Base-by-base conservation (phyloP, 805 yeast species). In the Pichia pseudocactophila region DNA sequence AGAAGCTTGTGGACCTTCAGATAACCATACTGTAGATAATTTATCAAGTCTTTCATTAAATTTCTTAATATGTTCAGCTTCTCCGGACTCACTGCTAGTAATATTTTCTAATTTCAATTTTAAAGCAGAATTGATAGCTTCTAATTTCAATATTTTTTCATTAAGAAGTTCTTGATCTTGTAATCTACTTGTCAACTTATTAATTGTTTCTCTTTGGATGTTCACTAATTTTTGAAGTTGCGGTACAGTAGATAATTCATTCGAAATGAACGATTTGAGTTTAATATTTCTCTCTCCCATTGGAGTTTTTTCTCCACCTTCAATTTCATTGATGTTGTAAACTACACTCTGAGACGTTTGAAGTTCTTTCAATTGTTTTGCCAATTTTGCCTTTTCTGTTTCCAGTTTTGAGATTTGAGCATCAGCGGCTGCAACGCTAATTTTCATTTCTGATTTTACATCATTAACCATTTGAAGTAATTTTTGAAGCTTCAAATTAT, bases 361-460 rank as follows among this genome's bases (percentile, higher is more conserved):
- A 15, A 22, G 40, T 17, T 16, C 43, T 20, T 18, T 32, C 32
- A 27, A 36, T 37, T 13, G 48, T 31, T 36, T 40, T 17, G n/a
- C 36, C 35, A 26, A 33, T 18, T 22, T 40, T 41, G 37, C 48
- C 51, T 51, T 56, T 43, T 68, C 66, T 12, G 43, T 25, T 45
- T 79, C 84, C 30, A 82, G 62, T 17, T 53, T 52, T 18, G 58
- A 59, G 18, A 82, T 77, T 43, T 71, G 71, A 16, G 68, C 68
- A 49, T 78, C 73, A 0, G 88, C 89, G 39, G 66, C 62, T 39
- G 64, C 67, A 48, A 82, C 79, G 48, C 77, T 80, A 4, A 60
- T 59, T 43, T 67, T 69, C 48, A 76, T 71, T 34, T 68, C 68
- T 3, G 49, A 17, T 47, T 67, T 72, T 41, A 75, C 53, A 11